phyloP scores from a whole-genome alignment of 345 rosid species.

The Abelmoschus esculentus region DNA sequence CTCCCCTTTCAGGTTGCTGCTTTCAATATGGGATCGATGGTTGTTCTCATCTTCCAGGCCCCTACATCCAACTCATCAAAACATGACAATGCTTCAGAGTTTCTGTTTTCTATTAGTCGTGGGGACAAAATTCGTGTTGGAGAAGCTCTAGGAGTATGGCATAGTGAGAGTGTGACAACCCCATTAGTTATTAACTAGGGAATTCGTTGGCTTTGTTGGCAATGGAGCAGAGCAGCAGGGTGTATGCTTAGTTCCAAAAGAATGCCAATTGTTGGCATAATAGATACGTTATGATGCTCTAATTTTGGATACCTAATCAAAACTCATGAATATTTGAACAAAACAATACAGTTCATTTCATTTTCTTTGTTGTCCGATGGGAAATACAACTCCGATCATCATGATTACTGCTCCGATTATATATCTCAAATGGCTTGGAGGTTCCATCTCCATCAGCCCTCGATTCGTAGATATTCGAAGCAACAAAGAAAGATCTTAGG shows the following conservation, averaged over 20 bases:
- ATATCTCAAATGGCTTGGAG: too few relatives aligned
- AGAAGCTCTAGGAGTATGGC: constrained; percentile 72
- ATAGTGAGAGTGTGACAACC: not conserved
- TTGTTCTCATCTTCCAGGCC: constrained; percentile 88
- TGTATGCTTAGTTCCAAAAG: too few relatives aligned
- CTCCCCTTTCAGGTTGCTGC: constrained; percentile 52
- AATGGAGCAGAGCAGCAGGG: too few relatives aligned
- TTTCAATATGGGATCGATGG: constrained; percentile 92
- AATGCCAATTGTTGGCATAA: not conserved
- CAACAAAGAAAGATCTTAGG: too few relatives aligned
- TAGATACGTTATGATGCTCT: not conserved
- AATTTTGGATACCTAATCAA: not conserved
- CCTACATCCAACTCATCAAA: constrained; percentile 38
- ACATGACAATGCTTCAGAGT: constrained; percentile 34
- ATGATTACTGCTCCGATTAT: too few relatives aligned
- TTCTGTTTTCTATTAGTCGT: constrained; percentile 45
- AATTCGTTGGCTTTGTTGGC: too few relatives aligned
- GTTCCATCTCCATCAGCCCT: too few relatives aligned
- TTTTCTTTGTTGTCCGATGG: not conserved
- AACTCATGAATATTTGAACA: not conserved
- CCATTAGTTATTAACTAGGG: not conserved
- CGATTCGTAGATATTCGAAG: too few relatives aligned
- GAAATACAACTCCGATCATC: too few relatives aligned
- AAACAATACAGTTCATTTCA: not conserved
- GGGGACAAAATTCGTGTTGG: constrained; percentile 77